Evolutionary conservation across 2,329 filamentous ascomycete species (phyloP), one percentile per base, ranked within the genome.

Genomic region (Fusarium paranaense): DNA sequence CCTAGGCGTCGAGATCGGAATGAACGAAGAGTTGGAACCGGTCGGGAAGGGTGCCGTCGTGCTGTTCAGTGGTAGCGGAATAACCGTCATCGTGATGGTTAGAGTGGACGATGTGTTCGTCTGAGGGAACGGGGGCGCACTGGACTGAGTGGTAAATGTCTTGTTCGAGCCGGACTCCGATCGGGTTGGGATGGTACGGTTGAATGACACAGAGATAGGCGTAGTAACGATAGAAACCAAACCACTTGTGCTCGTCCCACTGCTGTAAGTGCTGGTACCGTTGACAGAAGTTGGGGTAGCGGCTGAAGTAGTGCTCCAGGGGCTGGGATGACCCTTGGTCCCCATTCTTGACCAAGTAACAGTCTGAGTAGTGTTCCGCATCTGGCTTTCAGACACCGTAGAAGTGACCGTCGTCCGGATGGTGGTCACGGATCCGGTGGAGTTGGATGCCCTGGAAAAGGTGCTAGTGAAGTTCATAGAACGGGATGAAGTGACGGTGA

Each of bases 41-140:
- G 50, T 70, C 56, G 62, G 59, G 20, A 10, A 56, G 30, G 37
- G 18, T 4, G 58, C 56, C 22, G 22, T 47, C 4, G 72, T 72
- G 50, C 52, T 58, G 42, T 59, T 74, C 14, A 52, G 47, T 9
- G 62, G 52, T 35, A 71, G 47, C 13, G 64, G 25, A 57, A 64
- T 42, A 27, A 64, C 62, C 14, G 69, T 72, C 18, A 57, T 56
- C 6, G 65, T 57, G 22, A 45, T 27, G 6, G 61, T 64, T 20
- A 52, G n/a, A 16, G 22, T 45, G 9, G 35, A 45, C 18, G 76
- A 78, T 11, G 66, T 64, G 62, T 78, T 78, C 6, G 73, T 64
- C 27, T 52, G 42, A 22, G 76, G 68, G 45, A 76, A 76, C 11
- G 72, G 72, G 4, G 62, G 40, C 25, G 52, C 62, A 38, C 54